Conservation (phyloP, 1,284 basidiomycete species). For the Sphaerobolus stellatus region DNA sequence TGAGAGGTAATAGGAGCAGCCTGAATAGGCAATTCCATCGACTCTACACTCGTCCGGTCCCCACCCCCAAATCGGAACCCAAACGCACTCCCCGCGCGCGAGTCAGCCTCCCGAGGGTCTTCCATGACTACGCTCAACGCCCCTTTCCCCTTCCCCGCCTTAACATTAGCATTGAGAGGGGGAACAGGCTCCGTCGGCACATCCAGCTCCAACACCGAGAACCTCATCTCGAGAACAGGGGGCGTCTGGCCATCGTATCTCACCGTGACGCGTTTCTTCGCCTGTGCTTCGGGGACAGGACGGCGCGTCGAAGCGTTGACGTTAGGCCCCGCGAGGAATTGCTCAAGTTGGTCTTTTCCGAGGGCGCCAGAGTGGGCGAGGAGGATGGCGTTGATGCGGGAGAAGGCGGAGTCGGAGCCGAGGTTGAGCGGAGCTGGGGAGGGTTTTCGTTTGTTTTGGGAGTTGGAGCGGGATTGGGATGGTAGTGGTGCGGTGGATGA, state of each 20-base stretch:
- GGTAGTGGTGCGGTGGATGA: too few relatives aligned
- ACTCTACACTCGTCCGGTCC: too few relatives aligned
- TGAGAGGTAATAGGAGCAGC: too few relatives aligned
- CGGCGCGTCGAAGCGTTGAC: too few relatives aligned
- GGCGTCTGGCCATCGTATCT: slow-evolving; percentile 53
- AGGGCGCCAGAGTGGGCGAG: not conserved
- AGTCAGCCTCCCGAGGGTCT: not conserved
- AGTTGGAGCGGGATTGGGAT: too few relatives aligned
- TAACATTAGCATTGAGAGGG: not conserved
- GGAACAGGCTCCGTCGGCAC: slow-evolving; percentile 31
- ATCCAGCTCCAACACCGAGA: slow-evolving; percentile 47
- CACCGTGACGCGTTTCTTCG: slow-evolving; percentile 54
- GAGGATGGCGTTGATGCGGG: slow-evolving; percentile 3
- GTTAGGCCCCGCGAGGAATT: too few relatives aligned
- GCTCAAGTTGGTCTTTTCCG: too few relatives aligned
- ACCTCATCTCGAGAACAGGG: slow-evolving; percentile 53
- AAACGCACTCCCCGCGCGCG: too few relatives aligned
- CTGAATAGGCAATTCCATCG: too few relatives aligned
- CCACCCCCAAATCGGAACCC: too few relatives aligned
- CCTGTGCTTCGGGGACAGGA: slow-evolving; percentile 13
- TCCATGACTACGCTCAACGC: not conserved
- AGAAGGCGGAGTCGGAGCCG: not conserved
- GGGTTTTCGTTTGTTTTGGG: too few relatives aligned
- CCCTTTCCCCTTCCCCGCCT: not conserved
- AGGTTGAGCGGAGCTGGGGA: slow-evolving; percentile 2